These are phyloP conservation scores for Fusarium aywerte DNA, from an alignment of 2,329 filamentous ascomycete genomes.

Conservation along the genomic window DNA sequence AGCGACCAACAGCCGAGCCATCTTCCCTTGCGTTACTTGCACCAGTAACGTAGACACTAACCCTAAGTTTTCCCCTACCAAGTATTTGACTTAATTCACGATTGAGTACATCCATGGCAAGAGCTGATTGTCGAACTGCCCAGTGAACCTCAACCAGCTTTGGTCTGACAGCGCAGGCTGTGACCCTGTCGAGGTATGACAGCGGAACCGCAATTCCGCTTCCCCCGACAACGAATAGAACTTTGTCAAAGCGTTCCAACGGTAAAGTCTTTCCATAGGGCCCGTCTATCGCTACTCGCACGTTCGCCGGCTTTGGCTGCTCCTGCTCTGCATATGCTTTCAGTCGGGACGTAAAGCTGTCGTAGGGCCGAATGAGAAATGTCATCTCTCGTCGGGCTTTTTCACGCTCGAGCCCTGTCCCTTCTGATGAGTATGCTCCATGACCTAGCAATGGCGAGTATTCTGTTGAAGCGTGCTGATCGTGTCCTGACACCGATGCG, in stretches of 20 bases:
- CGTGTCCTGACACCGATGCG: conserved; percentile 45
- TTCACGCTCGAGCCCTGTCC: not conserved
- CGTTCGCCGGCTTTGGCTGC: not conserved
- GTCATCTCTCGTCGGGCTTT: conserved; percentile 44
- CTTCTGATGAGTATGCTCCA: fast-evolving
- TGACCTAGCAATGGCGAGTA: not conserved
- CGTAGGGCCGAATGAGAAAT: conserved; percentile 59
- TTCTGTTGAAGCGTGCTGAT: not conserved
- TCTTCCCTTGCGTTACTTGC: not conserved
- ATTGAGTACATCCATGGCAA: not conserved
- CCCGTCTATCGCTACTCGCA: not conserved
- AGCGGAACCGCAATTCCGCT: conserved; percentile 13
- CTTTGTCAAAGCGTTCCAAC: not conserved
- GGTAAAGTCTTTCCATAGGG: conserved; percentile 7
- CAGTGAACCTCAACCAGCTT: conserved; percentile 3
- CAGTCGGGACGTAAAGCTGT: conserved; percentile 53
- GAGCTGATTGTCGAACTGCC: conserved; percentile 8
- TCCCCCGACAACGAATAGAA: conserved; percentile 17
- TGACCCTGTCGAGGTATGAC: conserved; percentile 1
- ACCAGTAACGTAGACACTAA: not conserved
- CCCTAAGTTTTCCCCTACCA: not conserved
- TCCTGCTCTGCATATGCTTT: not conserved
- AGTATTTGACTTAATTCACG: not conserved
- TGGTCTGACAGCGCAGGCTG: fast-evolving
- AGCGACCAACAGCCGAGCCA: no score